Base-by-base conservation (phyloP, 108 stramenopile genomes). In the Epithemia pelagica region DNA sequence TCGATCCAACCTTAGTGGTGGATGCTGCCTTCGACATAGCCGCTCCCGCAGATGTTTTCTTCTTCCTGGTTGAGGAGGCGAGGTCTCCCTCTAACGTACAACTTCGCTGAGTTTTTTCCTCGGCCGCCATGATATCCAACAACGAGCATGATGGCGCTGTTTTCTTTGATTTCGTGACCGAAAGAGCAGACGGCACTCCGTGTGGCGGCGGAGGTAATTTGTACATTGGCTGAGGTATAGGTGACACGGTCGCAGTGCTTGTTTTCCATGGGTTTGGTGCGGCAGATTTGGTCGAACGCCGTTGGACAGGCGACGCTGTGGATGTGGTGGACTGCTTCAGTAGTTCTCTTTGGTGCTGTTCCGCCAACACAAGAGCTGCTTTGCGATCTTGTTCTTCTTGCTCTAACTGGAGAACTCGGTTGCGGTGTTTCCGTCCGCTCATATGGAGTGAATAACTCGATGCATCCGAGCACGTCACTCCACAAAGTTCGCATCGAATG, bases 371-470 rank as follows among this genome's bases (percentile, higher is more conserved):
- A 5, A 46, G 15, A 10, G 26, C 84, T 18, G 70, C 58, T 51
- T 74, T 71, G 32, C 86, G 82, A 10, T 83, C 82, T 32, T 88
- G 77, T 52, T 90, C 91, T 21, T 78, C 78, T 29, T 84, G 82
- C 21, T 67, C 77, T 25, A 55, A 65, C 54, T 90, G 88, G n/a
- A 62, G 63, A 30, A 82, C 69, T 32, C 85, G 72, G 76, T 93
- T 93, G 30, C 91, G 71, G 64, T 93, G 91, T 64, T 89, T 93
- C 59, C 88, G 74, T 52, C 91, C 91, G 58, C 68, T 82, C 70
- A 82, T 74, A 64, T 93, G 91, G 7, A 90, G 66, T 10, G 77
- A 76, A 61, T 74, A 82, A 67, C 78, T 85, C 25, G 72, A 67
- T 54, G 67, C 58, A 65, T 93, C 88, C 2, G 84, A 83, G 65